Conservation (phyloP, 2,329 filamentous ascomycete species). For the Coniochaeta sp. region DNA sequence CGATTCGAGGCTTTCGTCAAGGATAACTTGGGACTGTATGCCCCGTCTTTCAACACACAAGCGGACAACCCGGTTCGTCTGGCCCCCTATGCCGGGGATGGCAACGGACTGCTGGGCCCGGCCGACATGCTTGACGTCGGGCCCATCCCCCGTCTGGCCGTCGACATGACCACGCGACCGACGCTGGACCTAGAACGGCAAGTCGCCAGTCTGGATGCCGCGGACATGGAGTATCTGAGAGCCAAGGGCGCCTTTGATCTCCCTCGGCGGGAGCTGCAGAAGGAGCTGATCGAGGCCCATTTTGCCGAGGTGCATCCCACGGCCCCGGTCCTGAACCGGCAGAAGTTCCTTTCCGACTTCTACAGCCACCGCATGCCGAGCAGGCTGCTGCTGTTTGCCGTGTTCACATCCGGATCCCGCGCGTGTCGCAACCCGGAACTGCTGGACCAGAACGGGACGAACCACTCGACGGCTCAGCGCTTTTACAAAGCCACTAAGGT, state of each 20-base stretch:
- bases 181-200: conserved; percentile 8
- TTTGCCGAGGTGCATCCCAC: conserved; percentile 10
- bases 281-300: conserved; percentile 7
- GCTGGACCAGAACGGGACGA: conserved; percentile 7
- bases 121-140: neutral
- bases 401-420: conserved; percentile 9
- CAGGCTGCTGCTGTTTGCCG: conserved; percentile 10
- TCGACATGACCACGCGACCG: conserved; percentile 7
- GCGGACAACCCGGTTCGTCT: neutral
- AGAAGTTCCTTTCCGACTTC: conserved; percentile 7
- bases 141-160: neutral
- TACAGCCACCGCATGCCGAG: conserved; percentile 4
- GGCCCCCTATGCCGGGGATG: neutral
- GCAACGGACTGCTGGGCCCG: neutral
- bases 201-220: conserved; percentile 6
- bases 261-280: conserved; percentile 5
- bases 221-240: conserved; percentile 8
- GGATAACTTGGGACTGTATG: conserved; percentile 7
- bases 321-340: conserved; percentile 7
- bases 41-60: conserved; percentile 5
- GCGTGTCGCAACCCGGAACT: conserved; percentile 9
- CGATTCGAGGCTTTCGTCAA: conserved; percentile 9
- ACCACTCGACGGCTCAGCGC: conserved; percentile 6
- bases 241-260: conserved; percentile 10
- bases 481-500: conserved; percentile 10